Conservation (phyloP, 345 rosid species). For the Combretum micranthum region DNA sequence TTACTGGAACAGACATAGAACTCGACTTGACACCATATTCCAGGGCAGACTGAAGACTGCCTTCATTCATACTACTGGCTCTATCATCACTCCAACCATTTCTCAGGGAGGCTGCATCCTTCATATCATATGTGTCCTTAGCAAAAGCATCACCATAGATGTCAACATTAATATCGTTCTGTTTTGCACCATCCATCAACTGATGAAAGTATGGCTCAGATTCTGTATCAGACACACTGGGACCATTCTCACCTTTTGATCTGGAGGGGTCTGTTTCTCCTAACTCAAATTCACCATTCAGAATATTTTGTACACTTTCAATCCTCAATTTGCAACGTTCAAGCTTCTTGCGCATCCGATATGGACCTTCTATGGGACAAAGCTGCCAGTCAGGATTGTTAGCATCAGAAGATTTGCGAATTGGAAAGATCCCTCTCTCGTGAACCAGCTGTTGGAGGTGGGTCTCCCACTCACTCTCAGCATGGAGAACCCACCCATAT, state of each 20-base stretch:
- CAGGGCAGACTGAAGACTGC: constrained; percentile 95
- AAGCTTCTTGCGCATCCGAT: constrained; percentile 99
- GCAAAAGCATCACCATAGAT: constrained; percentile 53
- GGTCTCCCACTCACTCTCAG: constrained; percentile 99
- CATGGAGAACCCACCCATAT: constrained; percentile 99
- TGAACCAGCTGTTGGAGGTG: constrained; percentile 97
- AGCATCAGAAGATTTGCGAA: constrained; percentile 45
- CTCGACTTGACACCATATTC: constrained; percentile 89
- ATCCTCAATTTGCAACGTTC: constrained; percentile 78
- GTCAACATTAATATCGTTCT: constrained; percentile 33
- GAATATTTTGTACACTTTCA: constrained; percentile 73
- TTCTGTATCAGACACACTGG: constrained; percentile 58
- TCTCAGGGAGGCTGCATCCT: constrained; percentile 49
- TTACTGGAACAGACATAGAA: constrained; percentile 56
- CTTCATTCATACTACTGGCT: constrained; percentile 83
- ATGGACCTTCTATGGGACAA: constrained; percentile 98
- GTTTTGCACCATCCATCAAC: constrained; percentile 33
- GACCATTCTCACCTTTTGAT: constrained; percentile 46
- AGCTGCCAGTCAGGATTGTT: constrained; percentile 97
- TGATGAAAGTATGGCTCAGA: constrained; percentile 59
- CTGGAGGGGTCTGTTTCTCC: constrained; percentile 56
- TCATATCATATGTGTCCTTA: constrained; percentile 42
- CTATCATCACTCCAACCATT: constrained; percentile 87
- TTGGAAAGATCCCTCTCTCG: constrained; percentile 91
- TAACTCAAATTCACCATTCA: constrained; percentile 68